Evolutionary conservation across 163 green algal species (phyloP).

Genomic region (Scenedesmus sp.): DNA sequence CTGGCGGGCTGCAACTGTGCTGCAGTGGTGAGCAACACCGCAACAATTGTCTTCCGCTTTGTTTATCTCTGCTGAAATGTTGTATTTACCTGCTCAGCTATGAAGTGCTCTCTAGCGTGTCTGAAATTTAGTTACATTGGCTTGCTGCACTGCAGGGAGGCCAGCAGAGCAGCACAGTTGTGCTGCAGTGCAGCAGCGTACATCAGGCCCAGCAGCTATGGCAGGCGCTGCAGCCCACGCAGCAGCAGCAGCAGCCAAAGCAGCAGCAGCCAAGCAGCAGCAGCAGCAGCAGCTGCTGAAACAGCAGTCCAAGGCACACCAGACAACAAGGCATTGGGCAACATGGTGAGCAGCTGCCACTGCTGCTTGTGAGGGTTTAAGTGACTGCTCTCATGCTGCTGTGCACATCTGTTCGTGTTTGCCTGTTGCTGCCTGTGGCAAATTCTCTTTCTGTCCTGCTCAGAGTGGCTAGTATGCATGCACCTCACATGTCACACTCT

Average conservation of each 20-base stretch:
- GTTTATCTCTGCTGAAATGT: too few species aligned
- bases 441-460: too few species aligned
- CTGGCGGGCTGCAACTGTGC: not conserved
- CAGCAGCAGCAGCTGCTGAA: not conserved
- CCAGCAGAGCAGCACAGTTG: not conserved
- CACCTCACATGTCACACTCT: too few species aligned
- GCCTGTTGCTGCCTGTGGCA: too few species aligned
- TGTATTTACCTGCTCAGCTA: too few species aligned
- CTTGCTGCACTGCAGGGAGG: not conserved
- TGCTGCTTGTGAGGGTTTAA: not conserved
- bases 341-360: not conserved
- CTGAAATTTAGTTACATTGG: too few species aligned
- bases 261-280: not conserved
- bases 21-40: too few species aligned
- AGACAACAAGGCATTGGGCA: not conserved
- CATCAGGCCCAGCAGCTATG: conserved; percentile 34
- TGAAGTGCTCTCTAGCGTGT: too few species aligned
- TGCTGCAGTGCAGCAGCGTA: conserved; percentile 1
- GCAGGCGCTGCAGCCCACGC: not conserved
- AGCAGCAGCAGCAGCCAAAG: not conserved
- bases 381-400: not conserved
- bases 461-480: too few species aligned
- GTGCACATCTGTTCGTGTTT: too few species aligned
- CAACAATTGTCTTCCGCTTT: too few species aligned
- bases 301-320: not conserved